A percentile compares a stretch with the other conserved stretches of the same genome.
Evolutionary conservation across 176 grass and related monocot species (phyloP).

Genomic region (Eragrostis curvula): DNA sequence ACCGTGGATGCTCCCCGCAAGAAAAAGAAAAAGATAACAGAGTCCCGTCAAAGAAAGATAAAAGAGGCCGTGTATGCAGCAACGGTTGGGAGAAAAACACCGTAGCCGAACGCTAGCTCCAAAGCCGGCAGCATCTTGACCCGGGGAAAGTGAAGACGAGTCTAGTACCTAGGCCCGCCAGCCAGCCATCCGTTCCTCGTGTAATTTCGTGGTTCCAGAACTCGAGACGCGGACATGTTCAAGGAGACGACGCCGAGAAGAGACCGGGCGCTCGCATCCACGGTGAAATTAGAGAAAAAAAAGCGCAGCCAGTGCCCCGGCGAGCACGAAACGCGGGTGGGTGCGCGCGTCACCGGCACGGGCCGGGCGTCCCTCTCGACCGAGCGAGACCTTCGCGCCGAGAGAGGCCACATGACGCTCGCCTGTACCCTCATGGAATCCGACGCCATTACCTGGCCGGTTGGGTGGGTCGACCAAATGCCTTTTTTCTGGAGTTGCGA

Average conservation of each 20-base stretch:
- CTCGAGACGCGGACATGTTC: not conserved
- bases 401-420: not conserved
- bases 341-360: not conserved
- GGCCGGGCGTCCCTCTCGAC: not conserved
- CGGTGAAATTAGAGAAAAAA: not conserved
- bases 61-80: not conserved
- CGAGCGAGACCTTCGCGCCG: not conserved
- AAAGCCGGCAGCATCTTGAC: conserved; percentile 21
- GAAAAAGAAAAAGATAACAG: not conserved
- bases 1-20: not conserved
- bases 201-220: conserved; percentile 21
- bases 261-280: not conserved
- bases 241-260: not conserved
- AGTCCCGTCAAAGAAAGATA: no score
- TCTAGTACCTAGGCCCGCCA: not conserved
- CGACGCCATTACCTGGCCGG: not conserved
- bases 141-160: conserved; percentile 3
- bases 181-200: not conserved
- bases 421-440: not conserved
- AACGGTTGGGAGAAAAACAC: not conserved
- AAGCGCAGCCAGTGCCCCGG: not conserved
- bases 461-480: not conserved
- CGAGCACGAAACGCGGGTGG: conserved; percentile 31
- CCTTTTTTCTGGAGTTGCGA: not conserved
- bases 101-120: not conserved